These are phyloP conservation scores for Podila horticola DNA, from an alignment of 192 early-diverging fungal species.

Conservation along the genomic window DNA sequence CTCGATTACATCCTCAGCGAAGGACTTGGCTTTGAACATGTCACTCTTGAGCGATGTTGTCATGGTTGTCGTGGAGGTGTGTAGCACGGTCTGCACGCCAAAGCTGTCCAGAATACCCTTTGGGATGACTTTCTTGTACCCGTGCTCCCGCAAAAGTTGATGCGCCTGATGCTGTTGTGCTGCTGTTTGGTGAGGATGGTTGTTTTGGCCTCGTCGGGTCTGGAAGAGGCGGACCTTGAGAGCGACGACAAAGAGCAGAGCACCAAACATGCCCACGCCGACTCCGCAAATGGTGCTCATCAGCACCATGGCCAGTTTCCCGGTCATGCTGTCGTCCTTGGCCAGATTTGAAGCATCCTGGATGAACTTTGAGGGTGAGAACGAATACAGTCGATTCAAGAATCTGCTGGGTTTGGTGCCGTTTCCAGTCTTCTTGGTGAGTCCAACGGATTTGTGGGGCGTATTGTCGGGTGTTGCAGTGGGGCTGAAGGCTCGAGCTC, in stretches of 20 bases:
- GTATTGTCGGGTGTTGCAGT: background rate
- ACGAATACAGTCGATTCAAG: conserved; percentile 12
- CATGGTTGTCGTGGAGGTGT: conserved; percentile 9
- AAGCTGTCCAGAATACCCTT: conserved; percentile 11
- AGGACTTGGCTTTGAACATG: background rate
- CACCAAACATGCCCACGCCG: conserved; percentile 43
- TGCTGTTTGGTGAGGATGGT: background rate
- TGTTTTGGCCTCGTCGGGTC: conserved; percentile 5
- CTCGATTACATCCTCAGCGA: conserved; percentile 17
- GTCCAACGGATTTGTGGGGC: background rate
- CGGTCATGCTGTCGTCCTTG: conserved; percentile 9
- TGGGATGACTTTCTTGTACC: conserved; percentile 16
- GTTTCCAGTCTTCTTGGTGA: background rate
- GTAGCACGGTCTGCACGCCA: conserved; percentile 18
- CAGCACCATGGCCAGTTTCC: conserved; percentile 27
- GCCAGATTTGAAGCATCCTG: conserved; percentile 1
- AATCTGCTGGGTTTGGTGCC: background rate
- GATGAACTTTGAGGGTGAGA: conserved; percentile 22
- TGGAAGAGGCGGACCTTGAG: conserved; percentile 33
- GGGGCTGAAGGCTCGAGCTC: background rate
- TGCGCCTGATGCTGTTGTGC: conserved; percentile 13
- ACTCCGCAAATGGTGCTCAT: conserved; percentile 40
- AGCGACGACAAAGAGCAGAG: conserved; percentile 33
- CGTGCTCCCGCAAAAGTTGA: conserved; percentile 6
- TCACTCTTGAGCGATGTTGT: background rate